These are phyloP conservation scores for Acacia crassicarpa DNA, from an alignment of 306 rosid genomes.

Conservation along the genomic window DNA sequence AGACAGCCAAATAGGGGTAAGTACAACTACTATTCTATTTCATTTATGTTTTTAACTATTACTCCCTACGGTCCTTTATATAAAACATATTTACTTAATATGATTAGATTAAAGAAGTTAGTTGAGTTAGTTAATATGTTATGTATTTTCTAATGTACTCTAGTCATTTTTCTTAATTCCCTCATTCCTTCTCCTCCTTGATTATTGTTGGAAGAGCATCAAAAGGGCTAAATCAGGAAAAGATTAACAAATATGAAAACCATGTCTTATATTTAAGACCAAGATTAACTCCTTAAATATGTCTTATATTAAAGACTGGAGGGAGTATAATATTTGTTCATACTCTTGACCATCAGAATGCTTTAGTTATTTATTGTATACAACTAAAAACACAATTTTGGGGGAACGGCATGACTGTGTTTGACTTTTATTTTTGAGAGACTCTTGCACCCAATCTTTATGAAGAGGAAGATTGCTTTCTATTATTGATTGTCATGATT, in stretches of 20 bases:
- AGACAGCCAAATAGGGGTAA: slow-evolving; percentile 98
- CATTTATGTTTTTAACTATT: not conserved
- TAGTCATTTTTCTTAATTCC: too few species aligned
- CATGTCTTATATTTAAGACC: too few species aligned
- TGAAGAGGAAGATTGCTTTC: not conserved
- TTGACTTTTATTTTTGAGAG: not conserved
- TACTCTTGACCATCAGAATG: not conserved
- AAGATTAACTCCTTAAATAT: too few species aligned
- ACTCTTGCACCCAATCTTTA: slow-evolving; percentile 17
- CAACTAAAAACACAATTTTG: not conserved
- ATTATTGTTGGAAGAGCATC: too few species aligned
- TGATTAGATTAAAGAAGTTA: too few species aligned
- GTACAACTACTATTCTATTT: slow-evolving; percentile 34
- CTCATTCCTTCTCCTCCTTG: too few species aligned
- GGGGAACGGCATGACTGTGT: not conserved
- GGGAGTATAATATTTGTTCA: not conserved
- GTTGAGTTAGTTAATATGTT: too few species aligned
- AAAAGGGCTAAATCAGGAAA: too few species aligned
- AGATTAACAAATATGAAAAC: too few species aligned
- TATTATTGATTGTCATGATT: slow-evolving; percentile 14
- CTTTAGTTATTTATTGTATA: slow-evolving; percentile 12
- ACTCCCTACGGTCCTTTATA: too few species aligned
- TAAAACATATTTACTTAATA: not conserved
- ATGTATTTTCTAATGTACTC: too few species aligned
- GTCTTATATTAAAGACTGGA: too few species aligned